These are phyloP conservation scores for Clonostachys rhizophaga DNA, from an alignment of 2,329 filamentous ascomycete genomes.

Conservation along the genomic window DNA sequence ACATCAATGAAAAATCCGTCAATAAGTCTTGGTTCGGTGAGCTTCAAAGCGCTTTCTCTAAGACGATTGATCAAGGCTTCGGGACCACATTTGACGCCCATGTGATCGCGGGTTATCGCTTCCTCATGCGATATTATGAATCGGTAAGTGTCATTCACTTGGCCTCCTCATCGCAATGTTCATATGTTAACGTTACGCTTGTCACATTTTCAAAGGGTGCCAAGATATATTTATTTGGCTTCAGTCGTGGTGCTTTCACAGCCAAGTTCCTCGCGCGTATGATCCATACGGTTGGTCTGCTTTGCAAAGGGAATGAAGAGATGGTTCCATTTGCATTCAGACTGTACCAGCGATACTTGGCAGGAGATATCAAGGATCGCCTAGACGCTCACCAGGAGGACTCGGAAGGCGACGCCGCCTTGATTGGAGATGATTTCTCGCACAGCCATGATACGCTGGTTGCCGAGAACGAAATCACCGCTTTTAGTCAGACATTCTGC, in stretches of 20 bases:
- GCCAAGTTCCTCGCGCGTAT: slow-evolving; percentile 76
- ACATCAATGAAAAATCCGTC: slow-evolving; percentile 33
- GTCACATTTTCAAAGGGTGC: slow-evolving; percentile 24
- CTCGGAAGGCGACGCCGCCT: background rate
- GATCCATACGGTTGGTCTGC: slow-evolving; percentile 75
- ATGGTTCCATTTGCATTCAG: slow-evolving; percentile 48
- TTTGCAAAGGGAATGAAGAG: slow-evolving; percentile 80
- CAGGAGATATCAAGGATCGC: slow-evolving; percentile 19
- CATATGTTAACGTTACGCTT: accelerated
- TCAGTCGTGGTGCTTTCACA: slow-evolving; percentile 70
- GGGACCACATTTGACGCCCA: slow-evolving; percentile 44
- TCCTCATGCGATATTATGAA: slow-evolving; percentile 48
- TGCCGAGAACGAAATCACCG: slow-evolving; percentile 26
- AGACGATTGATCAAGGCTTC: slow-evolving; percentile 35
- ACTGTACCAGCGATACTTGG: slow-evolving; percentile 34
- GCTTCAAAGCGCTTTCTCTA: slow-evolving; percentile 25
- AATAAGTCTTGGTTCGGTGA: slow-evolving; percentile 27
- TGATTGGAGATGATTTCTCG: slow-evolving; percentile 6
- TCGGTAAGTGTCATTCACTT: slow-evolving; percentile 15
- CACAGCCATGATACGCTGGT: background rate
- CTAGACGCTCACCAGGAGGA: background rate
- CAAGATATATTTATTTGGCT: slow-evolving; percentile 63
- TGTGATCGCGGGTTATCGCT: slow-evolving; percentile 46
- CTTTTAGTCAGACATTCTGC: slow-evolving; percentile 44
- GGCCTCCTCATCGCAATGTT: too few relatives aligned